Percentiles rank a stretch among this genome's conserved stretches.
phyloP scores from a whole-genome alignment of 1,284 basidiomycete species.

The Cerioporus squamosus region DNA sequence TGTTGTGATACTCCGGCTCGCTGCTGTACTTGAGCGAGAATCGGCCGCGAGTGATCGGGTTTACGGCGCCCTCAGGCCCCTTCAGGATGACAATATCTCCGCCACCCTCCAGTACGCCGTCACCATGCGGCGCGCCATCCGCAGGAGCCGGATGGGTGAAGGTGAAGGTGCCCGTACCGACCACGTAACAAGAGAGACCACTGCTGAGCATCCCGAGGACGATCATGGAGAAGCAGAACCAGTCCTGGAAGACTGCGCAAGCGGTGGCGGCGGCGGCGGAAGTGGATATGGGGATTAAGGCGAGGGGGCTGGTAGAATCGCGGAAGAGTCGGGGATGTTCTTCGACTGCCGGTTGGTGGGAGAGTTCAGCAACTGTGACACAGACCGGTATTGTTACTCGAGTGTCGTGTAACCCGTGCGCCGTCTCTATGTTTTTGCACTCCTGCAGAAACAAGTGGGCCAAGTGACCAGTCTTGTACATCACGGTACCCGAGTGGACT shows the following conservation, averaged over 20 bases:
- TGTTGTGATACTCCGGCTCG: constrained; percentile 12
- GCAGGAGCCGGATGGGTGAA: constrained; percentile 13
- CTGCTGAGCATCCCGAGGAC: constrained; percentile 17
- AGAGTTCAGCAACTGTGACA: constrained; percentile 18
- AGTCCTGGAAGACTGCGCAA: constrained; percentile 16
- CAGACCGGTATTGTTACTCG: constrained; percentile 14
- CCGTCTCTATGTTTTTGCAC: constrained; percentile 9
- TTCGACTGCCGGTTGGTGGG: constrained; percentile 1
- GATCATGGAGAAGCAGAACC: constrained; percentile 23
- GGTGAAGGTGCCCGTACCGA: constrained; percentile 13
- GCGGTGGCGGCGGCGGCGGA: constrained; percentile 7
- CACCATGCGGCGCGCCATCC: constrained; percentile 6
- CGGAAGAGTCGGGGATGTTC: constrained; percentile 15
- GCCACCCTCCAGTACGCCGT: constrained; percentile 9
- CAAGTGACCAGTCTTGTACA: constrained; percentile 22
- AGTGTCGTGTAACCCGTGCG: neutral
- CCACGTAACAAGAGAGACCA: constrained; percentile 13
- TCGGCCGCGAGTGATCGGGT: constrained; percentile 13
- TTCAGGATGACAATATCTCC: constrained; percentile 14
- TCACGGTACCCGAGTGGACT: constrained; percentile 23
- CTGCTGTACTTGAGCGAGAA: constrained; percentile 15
- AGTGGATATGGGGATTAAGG: constrained; percentile 18
- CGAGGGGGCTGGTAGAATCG: constrained; percentile 17
- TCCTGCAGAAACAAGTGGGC: constrained; percentile 23
- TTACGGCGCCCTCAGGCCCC: constrained; percentile 16